Base-by-base conservation (phyloP, 1,284 basidiomycete genomes). In the Ustilago trichophora region DNA sequence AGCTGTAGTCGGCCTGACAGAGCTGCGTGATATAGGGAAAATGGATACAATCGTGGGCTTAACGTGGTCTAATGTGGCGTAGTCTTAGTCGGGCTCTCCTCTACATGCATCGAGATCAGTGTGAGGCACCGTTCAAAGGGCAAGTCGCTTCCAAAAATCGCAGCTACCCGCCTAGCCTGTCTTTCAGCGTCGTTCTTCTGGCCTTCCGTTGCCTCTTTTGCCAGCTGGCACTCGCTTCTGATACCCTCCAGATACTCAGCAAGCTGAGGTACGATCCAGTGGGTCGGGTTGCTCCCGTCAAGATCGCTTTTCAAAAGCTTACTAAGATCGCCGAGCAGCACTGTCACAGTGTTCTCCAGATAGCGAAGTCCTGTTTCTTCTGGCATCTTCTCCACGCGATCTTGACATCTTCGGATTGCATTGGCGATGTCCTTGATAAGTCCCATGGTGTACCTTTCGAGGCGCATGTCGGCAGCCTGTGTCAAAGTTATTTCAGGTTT, bases 41-140 rank as follows among this genome's bases (percentile, higher is more conserved):
- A n/a, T n/a, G n/a, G n/a, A n/a, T n/a, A n/a, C n/a, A n/a, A n/a
- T n/a, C n/a, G n/a, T n/a, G n/a, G n/a, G n/a, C n/a, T n/a, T n/a
- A n/a, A n/a, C n/a, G n/a, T n/a, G n/a, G n/a, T n/a, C n/a, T n/a
- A n/a, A n/a, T n/a, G n/a, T n/a, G n/a, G n/a, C n/a, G 36, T 9
- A 26, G 10, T 26, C 24, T n/a, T 15, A 9, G 19, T 16, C n/a
- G n/a, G n/a, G n/a, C n/a, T n/a, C n/a, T 60, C 27, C 8, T 21
- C 24, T 6, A 34, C 34, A 31, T 53, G 31, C 25, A 32, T 36
- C 18, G 57, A 60, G 35, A 60, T 42, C 11, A 58, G 43, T 12
- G 37, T 41, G 11, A 58, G 18, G 15, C 57, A 60, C 6, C 57
- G 36, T 16, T 53, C 50, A n/a, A 53, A 53, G 2, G 53, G 45